Percentiles rank a stretch among this genome's conserved stretches.
Evolutionary conservation across 2,329 filamentous ascomycete genomes (phyloP).

Genomic region (Botrytis fabae): DNA sequence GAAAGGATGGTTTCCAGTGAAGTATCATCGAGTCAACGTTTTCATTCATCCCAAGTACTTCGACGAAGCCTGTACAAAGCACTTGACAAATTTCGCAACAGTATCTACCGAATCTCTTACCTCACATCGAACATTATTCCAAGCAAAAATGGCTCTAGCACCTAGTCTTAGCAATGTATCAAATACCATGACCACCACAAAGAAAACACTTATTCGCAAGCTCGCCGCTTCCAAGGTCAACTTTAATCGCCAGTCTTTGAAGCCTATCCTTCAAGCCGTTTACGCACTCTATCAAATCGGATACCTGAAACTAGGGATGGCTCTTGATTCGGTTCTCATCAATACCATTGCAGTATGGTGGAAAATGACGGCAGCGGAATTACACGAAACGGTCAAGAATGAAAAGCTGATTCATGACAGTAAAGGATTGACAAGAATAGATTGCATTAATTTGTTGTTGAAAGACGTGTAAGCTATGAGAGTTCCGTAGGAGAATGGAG

Average conservation of each 20-base stretch:
- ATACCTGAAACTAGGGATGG: background rate
- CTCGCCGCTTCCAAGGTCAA: background rate
- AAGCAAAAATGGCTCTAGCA: background rate
- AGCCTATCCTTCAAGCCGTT: background rate
- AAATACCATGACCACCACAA: background rate
- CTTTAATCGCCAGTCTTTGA: background rate
- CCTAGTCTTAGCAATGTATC: no score
- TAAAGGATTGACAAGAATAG: background rate
- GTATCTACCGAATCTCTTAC: background rate
- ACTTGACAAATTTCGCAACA: background rate
- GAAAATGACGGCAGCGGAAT: background rate
- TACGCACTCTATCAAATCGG: background rate
- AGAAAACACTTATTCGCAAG: background rate
- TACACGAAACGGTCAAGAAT: background rate
- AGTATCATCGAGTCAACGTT: background rate
- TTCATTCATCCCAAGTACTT: background rate
- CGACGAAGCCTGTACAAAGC: background rate
- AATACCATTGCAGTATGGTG: background rate
- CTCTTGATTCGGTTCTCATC: background rate
- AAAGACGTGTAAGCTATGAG: background rate
- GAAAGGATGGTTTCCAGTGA: background rate
- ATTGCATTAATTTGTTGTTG: background rate
- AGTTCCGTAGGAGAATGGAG: background rate
- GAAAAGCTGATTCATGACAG: background rate
- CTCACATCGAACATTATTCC: background rate